These are phyloP conservation scores for Cadophora malorum DNA, from an alignment of 2,329 filamentous ascomycete species.

Conservation along the genomic window DNA sequence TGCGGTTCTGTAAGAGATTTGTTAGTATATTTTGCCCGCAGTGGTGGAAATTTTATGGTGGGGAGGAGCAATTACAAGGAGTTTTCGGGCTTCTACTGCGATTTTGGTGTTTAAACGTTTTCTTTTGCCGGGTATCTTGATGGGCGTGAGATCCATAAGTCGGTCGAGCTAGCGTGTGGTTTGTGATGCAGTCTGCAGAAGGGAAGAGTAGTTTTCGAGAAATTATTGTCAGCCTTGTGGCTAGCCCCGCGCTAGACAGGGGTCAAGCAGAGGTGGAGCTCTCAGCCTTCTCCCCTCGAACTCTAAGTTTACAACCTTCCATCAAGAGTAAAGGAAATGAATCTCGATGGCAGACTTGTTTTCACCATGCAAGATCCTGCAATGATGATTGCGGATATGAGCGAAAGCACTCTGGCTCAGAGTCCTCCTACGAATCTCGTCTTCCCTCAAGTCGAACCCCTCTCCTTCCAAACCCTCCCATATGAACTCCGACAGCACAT, in stretches of 20 bases:
- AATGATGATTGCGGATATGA: neutral
- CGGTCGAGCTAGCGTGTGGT: neutral
- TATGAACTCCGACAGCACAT: slow-evolving; percentile 32
- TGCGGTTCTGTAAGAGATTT: slow-evolving; percentile 1
- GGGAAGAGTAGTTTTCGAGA: neutral
- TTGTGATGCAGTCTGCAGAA: neutral
- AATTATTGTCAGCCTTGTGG: slow-evolving; percentile 24
- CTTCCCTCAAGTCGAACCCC: neutral
- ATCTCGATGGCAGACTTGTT: neutral
- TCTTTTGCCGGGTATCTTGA: slow-evolving; percentile 43
- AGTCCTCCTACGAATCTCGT: neutral
- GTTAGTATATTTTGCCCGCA: neutral
- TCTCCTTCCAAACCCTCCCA: slow-evolving; percentile 26
- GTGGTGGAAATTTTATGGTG: no score
- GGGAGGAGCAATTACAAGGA: slow-evolving; percentile 30
- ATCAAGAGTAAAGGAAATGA: neutral
- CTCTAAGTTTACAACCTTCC: neutral
- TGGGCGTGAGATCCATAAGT: slow-evolving; percentile 42
- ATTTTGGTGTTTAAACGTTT: slow-evolving; percentile 36
- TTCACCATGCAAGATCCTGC: neutral
- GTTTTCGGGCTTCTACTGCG: slow-evolving; percentile 35
- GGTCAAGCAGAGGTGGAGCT: neutral
- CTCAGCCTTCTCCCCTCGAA: slow-evolving; percentile 13
- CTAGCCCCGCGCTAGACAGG: slow-evolving; percentile 5
- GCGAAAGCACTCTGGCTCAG: no score